Evolutionary conservation across 163 green algal genomes (phyloP).

Genomic region (Prototheca cutis): DNA sequence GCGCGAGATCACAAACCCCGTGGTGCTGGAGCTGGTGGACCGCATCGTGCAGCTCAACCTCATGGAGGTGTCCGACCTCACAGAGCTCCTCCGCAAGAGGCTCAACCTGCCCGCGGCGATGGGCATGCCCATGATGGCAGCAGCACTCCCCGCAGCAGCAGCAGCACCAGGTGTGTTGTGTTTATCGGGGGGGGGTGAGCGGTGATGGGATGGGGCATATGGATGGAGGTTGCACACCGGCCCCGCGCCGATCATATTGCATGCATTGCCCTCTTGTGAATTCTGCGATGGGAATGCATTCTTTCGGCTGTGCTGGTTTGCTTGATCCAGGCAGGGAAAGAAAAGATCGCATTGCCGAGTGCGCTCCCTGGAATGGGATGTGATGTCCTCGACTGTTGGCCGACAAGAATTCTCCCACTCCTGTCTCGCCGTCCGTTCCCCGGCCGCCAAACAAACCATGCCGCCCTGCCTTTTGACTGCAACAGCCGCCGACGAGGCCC

Average conservation of each 20-base stretch:
- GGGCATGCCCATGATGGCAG: slow-evolving; percentile 20
- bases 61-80: slow-evolving; percentile 73
- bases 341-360: too few relatives aligned
- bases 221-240: too few relatives aligned
- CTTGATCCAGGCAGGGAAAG: not conserved
- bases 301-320: not conserved
- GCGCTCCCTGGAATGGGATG: too few relatives aligned
- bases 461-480: not conserved
- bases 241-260: too few relatives aligned
- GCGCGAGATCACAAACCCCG: slow-evolving; percentile 22
- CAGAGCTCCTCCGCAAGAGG: slow-evolving; percentile 65
- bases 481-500: slow-evolving; percentile 39
- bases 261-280: too few relatives aligned
- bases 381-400: too few relatives aligned
- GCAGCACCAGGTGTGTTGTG: slow-evolving; percentile 13
- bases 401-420: too few relatives aligned
- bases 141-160: slow-evolving; percentile 18
- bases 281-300: too few relatives aligned
- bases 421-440: too few relatives aligned
- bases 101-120: slow-evolving; percentile 36
- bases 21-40: slow-evolving; percentile 26
- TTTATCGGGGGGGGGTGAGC: not conserved
- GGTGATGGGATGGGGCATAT: too few relatives aligned
- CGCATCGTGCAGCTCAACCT: slow-evolving; percentile 55
- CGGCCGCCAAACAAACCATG: too few relatives aligned